Percentiles rank a stretch among this genome's conserved stretches.
Evolutionary conservation across 495 filamentous ascomycete genomes (phyloP).

Genomic region (Astrocystis sublimbata): DNA sequence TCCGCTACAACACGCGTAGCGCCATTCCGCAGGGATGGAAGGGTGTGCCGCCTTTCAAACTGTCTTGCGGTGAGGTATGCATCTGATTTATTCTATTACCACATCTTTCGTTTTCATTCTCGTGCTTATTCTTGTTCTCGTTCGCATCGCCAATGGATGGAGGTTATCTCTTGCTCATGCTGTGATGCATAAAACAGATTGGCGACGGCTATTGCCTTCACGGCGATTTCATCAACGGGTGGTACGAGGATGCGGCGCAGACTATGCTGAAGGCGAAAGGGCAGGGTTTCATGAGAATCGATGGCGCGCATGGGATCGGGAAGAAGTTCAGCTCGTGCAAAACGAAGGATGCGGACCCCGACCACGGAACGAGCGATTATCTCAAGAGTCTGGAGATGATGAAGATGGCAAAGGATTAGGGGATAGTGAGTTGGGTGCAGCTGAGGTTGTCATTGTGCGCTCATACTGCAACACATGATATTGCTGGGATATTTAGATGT

Average conservation of each 20-base stretch:
- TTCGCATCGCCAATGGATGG: neutral
- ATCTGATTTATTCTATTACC: neutral
- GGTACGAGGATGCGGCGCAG: constrained; percentile 38
- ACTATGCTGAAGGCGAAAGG: constrained; percentile 37
- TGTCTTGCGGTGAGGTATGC: constrained; percentile 38
- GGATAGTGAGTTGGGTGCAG: too few relatives aligned
- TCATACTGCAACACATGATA: too few relatives aligned
- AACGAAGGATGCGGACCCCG: constrained; percentile 35
- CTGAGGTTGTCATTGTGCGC: too few relatives aligned
- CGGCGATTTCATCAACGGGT: constrained; percentile 42
- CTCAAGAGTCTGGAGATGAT: constrained; percentile 42
- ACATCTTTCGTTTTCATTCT: neutral
- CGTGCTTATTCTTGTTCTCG: neutral
- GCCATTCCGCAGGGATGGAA: constrained; percentile 37
- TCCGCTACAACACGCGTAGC: constrained; percentile 33
- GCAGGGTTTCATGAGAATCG: constrained; percentile 38
- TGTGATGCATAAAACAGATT: constrained; percentile 23
- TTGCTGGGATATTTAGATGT: too few relatives aligned
- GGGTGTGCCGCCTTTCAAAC: constrained; percentile 35
- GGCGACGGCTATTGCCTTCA: constrained; percentile 42
- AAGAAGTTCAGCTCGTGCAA: constrained; percentile 37
- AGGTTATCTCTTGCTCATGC: neutral
- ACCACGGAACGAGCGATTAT: constrained; percentile 37
- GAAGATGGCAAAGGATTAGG: constrained; percentile 5
- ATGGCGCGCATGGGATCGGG: constrained; percentile 36